These are phyloP conservation scores for Capsicum pubescens DNA, from an alignment of 257 asterid species.

Conservation along the genomic window DNA sequence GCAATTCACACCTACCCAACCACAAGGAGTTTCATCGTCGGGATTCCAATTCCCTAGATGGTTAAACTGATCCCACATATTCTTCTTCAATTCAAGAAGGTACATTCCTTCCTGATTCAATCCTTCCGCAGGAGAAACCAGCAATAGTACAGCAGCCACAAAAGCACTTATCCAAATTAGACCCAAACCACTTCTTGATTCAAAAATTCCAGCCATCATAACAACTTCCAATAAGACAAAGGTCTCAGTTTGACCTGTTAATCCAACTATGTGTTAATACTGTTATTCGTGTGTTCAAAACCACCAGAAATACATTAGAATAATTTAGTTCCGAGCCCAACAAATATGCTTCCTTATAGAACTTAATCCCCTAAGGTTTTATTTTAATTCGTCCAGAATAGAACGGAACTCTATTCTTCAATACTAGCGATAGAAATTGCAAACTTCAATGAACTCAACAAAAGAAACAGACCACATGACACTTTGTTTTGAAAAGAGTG, in stretches of 20 bases:
- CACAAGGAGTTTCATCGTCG: slow-evolving; percentile 69
- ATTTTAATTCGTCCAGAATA: no score
- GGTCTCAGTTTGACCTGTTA: slow-evolving; percentile 28
- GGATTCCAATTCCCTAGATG: slow-evolving; percentile 71
- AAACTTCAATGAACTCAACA: no score
- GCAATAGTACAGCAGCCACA: slow-evolving; percentile 37
- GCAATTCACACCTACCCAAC: slow-evolving; percentile 85
- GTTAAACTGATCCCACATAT: slow-evolving; percentile 50
- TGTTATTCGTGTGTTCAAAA: no score
- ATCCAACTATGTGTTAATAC: slow-evolving; percentile 33
- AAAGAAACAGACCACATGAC: no score
- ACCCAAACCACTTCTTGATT: slow-evolving; percentile 45
- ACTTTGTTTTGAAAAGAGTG: no score
- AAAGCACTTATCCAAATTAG: slow-evolving; percentile 48
- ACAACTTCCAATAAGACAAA: slow-evolving; percentile 37
- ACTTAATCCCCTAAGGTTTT: no score
- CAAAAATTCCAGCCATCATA: slow-evolving; percentile 53
- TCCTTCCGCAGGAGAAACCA: slow-evolving; percentile 52
- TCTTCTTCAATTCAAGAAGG: slow-evolving; percentile 73
- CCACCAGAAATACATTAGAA: no score
- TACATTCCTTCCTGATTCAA: slow-evolving; percentile 66
- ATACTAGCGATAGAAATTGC: no score
- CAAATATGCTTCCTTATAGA: no score
- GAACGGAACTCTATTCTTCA: no score
- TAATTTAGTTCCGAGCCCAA: no score